These are phyloP conservation scores for Mentha longifolia DNA, from an alignment of 257 asterid genomes.

Conservation along the genomic window DNA sequence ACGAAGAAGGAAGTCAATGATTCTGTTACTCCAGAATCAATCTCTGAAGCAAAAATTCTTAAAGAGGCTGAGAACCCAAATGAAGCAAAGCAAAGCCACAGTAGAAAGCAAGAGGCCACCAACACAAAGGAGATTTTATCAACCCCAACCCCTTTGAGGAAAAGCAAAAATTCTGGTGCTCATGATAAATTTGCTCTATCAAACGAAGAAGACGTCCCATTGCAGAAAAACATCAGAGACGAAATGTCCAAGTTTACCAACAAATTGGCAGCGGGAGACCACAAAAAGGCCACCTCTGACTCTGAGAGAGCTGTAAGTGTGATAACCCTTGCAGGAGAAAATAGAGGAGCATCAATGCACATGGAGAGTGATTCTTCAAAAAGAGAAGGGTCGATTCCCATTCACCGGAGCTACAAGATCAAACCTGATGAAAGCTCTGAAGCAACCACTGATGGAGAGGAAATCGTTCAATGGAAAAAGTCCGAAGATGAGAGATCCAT, in stretches of 20 bases:
- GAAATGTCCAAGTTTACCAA: constrained; percentile 48
- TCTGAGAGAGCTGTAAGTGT: constrained; percentile 55
- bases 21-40: constrained; percentile 27
- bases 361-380: constrained; percentile 57
- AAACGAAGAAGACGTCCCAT: constrained; percentile 41
- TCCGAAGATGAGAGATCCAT: constrained; percentile 31
- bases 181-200: constrained; percentile 33
- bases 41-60: constrained; percentile 25
- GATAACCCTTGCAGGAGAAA: constrained; percentile 90
- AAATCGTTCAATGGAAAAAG: constrained; percentile 32
- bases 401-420: constrained; percentile 72
- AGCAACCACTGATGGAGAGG: constrained; percentile 60
- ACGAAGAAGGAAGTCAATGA: constrained; percentile 37
- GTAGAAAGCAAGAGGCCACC: constrained; percentile 29
- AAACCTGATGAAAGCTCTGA: constrained; percentile 51
- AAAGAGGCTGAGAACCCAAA: constrained; percentile 30
- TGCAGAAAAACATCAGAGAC: constrained; percentile 48
- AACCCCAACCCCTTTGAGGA: constrained; percentile 35
- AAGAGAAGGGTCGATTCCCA: constrained; percentile 52
- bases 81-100: no score
- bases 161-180: constrained; percentile 23
- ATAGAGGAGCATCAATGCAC: constrained; percentile 87
- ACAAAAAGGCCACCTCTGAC: constrained; percentile 27
- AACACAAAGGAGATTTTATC: constrained; percentile 34
- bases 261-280: constrained; percentile 43